phyloP scores from a whole-genome alignment of 208 protist species.

The Trypanosoma theileri region DNA sequence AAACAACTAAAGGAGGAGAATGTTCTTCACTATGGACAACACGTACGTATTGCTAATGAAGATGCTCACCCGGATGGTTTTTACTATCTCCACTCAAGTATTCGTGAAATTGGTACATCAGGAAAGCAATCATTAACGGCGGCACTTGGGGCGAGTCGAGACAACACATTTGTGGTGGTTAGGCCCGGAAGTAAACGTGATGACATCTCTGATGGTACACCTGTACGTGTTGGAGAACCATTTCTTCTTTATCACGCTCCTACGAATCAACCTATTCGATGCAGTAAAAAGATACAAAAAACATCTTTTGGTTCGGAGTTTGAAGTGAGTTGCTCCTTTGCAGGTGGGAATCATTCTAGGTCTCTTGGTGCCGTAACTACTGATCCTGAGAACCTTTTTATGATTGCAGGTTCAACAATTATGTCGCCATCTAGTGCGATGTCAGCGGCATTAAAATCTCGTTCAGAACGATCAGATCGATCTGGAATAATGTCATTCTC shows the following conservation, averaged over 20 bases:
- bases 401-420: slow-evolving; percentile 28
- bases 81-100: slow-evolving; percentile 66
- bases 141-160: slow-evolving; percentile 43
- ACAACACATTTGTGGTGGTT: slow-evolving; percentile 75
- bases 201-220: slow-evolving; percentile 51
- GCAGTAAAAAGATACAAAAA: slow-evolving; percentile 27
- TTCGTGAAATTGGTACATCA: slow-evolving; percentile 25
- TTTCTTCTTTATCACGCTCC: slow-evolving; percentile 74
- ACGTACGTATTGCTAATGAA: slow-evolving; percentile 73
- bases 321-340: slow-evolving; percentile 60
- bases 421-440: slow-evolving; percentile 3
- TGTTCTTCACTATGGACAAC: slow-evolving; percentile 87
- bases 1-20: slow-evolving; percentile 36
- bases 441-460: not conserved
- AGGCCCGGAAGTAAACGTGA: slow-evolving; percentile 45
- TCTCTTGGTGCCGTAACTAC: slow-evolving; percentile 45
- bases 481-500: slow-evolving; percentile 25
- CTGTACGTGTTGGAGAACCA: slow-evolving; percentile 65
- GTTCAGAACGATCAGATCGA: not conserved
- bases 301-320: slow-evolving; percentile 73
- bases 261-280: slow-evolving; percentile 68
- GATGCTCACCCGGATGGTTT: slow-evolving; percentile 55
- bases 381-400: slow-evolving; percentile 67
- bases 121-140: slow-evolving; percentile 48
- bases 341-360: slow-evolving; percentile 33